A percentile compares a stretch with the other conserved stretches of the same genome.
These are phyloP conservation scores for Tulasnella sp. DNA, from an alignment of 768 basidiomycete species.

Conservation along the genomic window DNA sequence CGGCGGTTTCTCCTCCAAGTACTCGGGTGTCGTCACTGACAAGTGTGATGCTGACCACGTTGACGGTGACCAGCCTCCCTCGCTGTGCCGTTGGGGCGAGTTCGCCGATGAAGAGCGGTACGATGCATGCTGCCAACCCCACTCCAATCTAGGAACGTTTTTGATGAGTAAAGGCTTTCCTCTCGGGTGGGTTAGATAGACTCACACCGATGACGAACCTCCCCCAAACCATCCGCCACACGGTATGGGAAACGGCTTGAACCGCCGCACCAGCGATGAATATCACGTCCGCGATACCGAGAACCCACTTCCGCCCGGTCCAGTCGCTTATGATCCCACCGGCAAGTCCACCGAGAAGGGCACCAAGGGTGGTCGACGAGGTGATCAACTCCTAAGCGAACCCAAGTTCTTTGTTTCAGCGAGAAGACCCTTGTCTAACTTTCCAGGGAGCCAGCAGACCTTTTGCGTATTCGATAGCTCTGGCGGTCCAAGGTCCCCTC, in stretches of 20 bases:
- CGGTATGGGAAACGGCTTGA: slow-evolving; percentile 68
- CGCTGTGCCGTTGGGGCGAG: slow-evolving; percentile 69
- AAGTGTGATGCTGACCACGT: slow-evolving; percentile 77
- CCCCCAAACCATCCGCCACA: slow-evolving; percentile 74
- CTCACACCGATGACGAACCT: slow-evolving; percentile 68
- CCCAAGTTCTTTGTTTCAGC: slow-evolving; percentile 3
- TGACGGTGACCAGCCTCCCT: slow-evolving; percentile 78
- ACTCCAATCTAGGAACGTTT: slow-evolving; percentile 49
- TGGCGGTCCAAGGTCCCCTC: slow-evolving; percentile 63
- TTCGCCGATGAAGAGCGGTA: slow-evolving; percentile 84
- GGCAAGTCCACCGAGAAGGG: slow-evolving; percentile 70
- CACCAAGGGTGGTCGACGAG: slow-evolving; percentile 75
- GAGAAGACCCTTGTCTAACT: background rate
- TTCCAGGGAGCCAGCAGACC: slow-evolving; percentile 44
- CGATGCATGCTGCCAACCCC: slow-evolving; percentile 74
- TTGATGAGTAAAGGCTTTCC: background rate
- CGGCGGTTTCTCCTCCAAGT: too few species aligned
- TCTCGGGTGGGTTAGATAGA: background rate
- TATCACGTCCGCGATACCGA: slow-evolving; percentile 68
- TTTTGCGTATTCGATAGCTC: slow-evolving; percentile 65
- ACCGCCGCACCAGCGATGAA: slow-evolving; percentile 75
- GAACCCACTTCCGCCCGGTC: slow-evolving; percentile 66
- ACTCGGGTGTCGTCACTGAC: background rate
- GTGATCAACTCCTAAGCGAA: slow-evolving; percentile 72
- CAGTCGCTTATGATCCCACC: slow-evolving; percentile 73